phyloP scores from a whole-genome alignment of 2,329 filamentous ascomycete genomes.

The Aspergillus sergii region DNA sequence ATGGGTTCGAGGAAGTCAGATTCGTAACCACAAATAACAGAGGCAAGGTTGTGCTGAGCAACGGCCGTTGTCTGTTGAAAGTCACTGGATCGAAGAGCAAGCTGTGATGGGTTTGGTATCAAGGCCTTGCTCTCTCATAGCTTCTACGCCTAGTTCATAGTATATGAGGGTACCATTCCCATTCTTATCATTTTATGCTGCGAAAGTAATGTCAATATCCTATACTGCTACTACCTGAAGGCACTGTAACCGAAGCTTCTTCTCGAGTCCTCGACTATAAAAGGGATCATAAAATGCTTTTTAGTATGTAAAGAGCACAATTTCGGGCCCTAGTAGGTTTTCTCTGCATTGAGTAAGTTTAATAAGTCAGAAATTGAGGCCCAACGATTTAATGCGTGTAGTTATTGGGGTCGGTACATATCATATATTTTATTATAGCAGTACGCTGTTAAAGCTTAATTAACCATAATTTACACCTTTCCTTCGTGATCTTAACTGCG shows the following conservation, averaged over 20 bases:
- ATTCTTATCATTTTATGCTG: too few relatives aligned
- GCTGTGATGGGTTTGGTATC: constrained; percentile 51
- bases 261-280: not conserved
- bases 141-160: not conserved
- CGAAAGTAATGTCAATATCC: not conserved
- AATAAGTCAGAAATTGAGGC: not conserved
- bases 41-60: constrained; percentile 83
- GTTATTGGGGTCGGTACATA: not conserved
- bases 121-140: not conserved
- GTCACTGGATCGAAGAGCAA: constrained; percentile 63
- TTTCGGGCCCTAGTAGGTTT: too few relatives aligned
- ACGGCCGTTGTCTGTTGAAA: constrained; percentile 80
- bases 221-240: not conserved
- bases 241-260: not conserved
- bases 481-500: too few relatives aligned
- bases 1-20: constrained; percentile 77
- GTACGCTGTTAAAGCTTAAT: too few relatives aligned
- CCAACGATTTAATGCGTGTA: not conserved
- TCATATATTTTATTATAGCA: too few relatives aligned
- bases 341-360: not conserved
- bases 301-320: not conserved
- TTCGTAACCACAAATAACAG: constrained; percentile 78
- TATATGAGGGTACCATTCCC: not conserved
- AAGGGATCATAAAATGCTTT: not conserved
- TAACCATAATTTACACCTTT: too few relatives aligned